Conservation (phyloP, 1,284 basidiomycete species). For the Ceratobasidium sp. region DNA sequence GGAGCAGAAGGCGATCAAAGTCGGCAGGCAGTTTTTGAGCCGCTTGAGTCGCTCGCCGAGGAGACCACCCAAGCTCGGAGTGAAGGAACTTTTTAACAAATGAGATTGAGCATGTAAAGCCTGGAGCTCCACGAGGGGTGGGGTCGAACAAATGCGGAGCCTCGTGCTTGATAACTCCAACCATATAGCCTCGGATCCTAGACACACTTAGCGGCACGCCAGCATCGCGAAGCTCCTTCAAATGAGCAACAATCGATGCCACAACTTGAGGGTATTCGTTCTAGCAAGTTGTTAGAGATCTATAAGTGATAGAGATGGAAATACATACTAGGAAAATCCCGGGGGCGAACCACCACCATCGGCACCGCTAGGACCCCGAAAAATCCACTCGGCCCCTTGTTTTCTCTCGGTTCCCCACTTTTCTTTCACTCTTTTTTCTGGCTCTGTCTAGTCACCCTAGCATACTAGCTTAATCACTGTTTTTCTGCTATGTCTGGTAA, state of each 20-base stretch:
- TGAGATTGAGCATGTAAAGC: background rate
- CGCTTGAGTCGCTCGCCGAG: background rate
- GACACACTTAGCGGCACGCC: background rate
- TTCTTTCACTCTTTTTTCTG: background rate
- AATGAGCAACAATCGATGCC: too few relatives aligned
- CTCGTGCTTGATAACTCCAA: background rate
- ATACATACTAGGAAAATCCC: too few relatives aligned
- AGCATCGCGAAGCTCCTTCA: background rate
- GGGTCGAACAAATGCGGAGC: background rate
- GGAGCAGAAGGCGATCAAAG: background rate
- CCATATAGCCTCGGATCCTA: background rate
- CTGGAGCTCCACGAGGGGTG: background rate
- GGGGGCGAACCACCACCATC: slow-evolving; percentile 2
- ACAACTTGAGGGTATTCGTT: too few relatives aligned
- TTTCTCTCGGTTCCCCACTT: background rate
- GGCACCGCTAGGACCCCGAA: slow-evolving; percentile 20
- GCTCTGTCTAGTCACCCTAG: too few relatives aligned
- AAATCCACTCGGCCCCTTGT: too few relatives aligned
- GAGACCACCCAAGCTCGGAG: background rate
- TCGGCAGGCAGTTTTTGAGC: slow-evolving; percentile 8
- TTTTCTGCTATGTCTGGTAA: background rate
- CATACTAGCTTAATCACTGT: too few relatives aligned
- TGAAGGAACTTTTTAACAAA: background rate
- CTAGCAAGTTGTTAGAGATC: too few relatives aligned
- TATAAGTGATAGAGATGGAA: too few relatives aligned